Percentiles rank a stretch among this genome's conserved stretches.
Evolutionary conservation across 2,329 filamentous ascomycete species (phyloP).

Genomic region (Trichocomaceae sp.): DNA sequence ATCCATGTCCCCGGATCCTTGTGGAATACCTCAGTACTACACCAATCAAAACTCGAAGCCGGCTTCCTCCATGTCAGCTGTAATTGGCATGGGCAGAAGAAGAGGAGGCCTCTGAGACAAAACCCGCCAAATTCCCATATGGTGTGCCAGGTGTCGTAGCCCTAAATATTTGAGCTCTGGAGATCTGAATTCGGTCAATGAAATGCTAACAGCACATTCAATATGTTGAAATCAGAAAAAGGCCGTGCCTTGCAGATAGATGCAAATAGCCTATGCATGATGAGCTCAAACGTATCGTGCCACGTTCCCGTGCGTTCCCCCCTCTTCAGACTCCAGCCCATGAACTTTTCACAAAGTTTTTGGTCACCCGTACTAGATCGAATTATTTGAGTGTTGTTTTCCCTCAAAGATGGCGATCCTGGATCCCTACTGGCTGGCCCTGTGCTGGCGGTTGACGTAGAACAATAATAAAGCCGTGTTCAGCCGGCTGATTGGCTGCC

Average conservation of each 20-base stretch:
- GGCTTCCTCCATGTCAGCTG: background rate
- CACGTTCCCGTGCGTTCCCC: background rate
- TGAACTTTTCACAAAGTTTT: background rate
- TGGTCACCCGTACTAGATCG: background rate
- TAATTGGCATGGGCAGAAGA: background rate
- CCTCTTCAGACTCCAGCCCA: background rate
- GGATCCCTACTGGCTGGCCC: background rate
- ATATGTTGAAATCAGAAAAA: background rate
- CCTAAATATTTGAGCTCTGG: background rate
- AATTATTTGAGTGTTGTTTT: background rate
- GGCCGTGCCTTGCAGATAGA: background rate
- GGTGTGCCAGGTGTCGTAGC: no score
- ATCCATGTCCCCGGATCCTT: background rate
- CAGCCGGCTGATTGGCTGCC: constrained; percentile 1
- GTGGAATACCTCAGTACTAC: background rate
- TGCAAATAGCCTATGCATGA: background rate
- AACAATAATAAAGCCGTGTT: background rate
- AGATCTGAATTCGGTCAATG: background rate
- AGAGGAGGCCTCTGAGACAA: no score
- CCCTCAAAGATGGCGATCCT: background rate
- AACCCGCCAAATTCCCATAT: no score
- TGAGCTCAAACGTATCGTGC: background rate
- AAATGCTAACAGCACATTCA: background rate
- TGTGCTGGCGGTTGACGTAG: constrained; percentile 1
- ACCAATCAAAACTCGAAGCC: background rate